Evolutionary conservation across 352 stramenopile species (phyloP), one percentile per base, ranked within the genome.

Genomic region (Ophiocytium majus): DNA sequence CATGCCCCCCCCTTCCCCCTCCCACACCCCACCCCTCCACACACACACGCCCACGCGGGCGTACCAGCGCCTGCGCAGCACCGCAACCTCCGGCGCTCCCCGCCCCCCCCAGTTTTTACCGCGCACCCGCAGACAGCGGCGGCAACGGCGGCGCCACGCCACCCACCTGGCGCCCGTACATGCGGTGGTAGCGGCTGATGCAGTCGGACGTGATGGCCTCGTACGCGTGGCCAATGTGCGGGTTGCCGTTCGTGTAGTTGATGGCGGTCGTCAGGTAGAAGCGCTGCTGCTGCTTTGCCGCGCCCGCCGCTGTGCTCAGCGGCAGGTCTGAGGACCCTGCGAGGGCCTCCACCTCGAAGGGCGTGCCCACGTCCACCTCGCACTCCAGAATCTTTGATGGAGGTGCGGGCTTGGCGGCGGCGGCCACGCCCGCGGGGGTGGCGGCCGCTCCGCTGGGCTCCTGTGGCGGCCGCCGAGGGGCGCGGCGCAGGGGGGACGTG

Each of bases 221-320:
- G 92, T 99, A 99, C 9, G 97, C 97, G 90, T 99, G 97, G 50
- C 97, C 97, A 92, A 99, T 99, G 91, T 99, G 97, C 82, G 96
- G 95, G 66, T 90, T 86, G n/a, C 89, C 89, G 85, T 99, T 99
- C 75, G 97, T 98, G 92, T 99, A 99, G 91, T 99, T 98, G 91
- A 99, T 99, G 78, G 97, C 97, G 37, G 97, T 99, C 83, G 96
- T 99, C 78, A 99, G 90, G 92, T 99, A 99, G 90, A 98, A 99
- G 66, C 84, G 84, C 64, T 90, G 76, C 34, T 66, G 33, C 23
- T 50, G 23, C n/a, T n/a, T n/a, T n/a, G n/a, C n/a, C 28, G 57
- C 79, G 14, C 31, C 17, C 33, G 9, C 31, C 34, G 83, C 76
- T 14, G 5, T 5, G 5, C 5, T 17, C n/a, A 43, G 74, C 9